Evolutionary conservation across 768 basidiomycete species (phyloP), one percentile per base, ranked within the genome.

Genomic region (Pleurotus cornucopiae): DNA sequence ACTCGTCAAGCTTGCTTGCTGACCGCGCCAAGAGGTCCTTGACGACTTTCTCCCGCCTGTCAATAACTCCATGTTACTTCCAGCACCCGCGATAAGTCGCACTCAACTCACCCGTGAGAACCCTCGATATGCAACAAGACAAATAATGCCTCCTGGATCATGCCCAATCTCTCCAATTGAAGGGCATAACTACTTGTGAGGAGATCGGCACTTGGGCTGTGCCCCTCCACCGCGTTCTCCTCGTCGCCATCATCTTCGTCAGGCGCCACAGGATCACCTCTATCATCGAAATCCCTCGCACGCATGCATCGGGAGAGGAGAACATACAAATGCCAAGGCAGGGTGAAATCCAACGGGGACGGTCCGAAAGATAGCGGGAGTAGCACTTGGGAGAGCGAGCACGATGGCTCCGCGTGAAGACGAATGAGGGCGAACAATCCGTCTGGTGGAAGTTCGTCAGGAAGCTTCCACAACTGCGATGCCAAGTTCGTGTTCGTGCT

Each of bases 291-390:
- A 67, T 98, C 95, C 18, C 94, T 82, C 38, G 89, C 72, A 23
- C 87, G 78, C 73, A 97, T 84, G 58, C 88, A 89, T 21, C 88
- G 81, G 13, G 94, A 89, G 46, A 98, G 74, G 34, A 98, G 74
- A 54, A 94, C 82, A 68, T 96, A 98, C 34, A 98, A 65, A 70
- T 98, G 94, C 96, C 96, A 99, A 5, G 90, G 79, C 55, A 97
- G 73, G 18, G 92, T 83, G 66, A 84, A 86, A 67, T 95, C 94
- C n/a, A 84, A 69, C 0, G 88, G 87, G 5, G 84, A 87, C 2
- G 88, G 71, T 1, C 85, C 80, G 61, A 89, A 92, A 20, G 90
- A 90, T 6, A 85, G 72, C 0, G 94, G 88, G 9, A 79, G 71
- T 6, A 95, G 82, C 2, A 86, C 77, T 38, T 77, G 85, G 53